These are phyloP conservation scores for Trypanosoma caninum DNA, from an alignment of 208 protist species.

Conservation along the genomic window DNA sequence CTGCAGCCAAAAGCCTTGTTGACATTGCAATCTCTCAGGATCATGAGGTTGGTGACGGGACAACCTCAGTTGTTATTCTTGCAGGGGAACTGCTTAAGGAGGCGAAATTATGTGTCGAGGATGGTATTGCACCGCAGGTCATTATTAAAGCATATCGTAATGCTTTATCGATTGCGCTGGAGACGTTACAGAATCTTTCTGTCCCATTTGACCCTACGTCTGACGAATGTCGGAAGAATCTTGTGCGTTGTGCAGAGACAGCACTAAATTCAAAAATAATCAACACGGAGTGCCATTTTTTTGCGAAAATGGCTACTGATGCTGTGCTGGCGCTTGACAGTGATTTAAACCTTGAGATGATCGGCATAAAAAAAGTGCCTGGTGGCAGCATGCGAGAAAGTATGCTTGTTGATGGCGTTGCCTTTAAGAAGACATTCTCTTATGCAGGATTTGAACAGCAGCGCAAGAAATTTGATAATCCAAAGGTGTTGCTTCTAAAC, in stretches of 20 bases:
- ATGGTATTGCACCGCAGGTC: constrained; percentile 99
- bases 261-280: constrained; percentile 99
- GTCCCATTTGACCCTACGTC: constrained; percentile 80
- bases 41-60: constrained; percentile 99
- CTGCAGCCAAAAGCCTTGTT: constrained; percentile 98
- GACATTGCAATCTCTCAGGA: constrained; percentile 99
- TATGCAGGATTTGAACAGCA: constrained; percentile 99
- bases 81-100: constrained; percentile 98
- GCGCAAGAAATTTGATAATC: constrained; percentile 97
- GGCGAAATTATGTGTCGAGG: constrained; percentile 98
- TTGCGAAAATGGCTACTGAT: constrained; percentile 99
- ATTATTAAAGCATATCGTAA: constrained; percentile 96
- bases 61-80: constrained; percentile 99
- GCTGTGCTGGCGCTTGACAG: constrained; percentile 95
- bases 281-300: constrained; percentile 94
- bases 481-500: constrained; percentile 99
- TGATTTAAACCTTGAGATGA: constrained; percentile 96
- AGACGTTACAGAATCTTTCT: constrained; percentile 90
- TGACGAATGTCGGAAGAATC: constrained; percentile 66
- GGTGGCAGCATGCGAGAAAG: constrained; percentile 99
- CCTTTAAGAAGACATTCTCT: constrained; percentile 99
- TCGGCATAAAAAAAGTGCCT: constrained; percentile 99
- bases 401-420: constrained; percentile 98
- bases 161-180: constrained; percentile 74
- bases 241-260: constrained; percentile 97